Evolutionary conservation across 345 rosid genomes (phyloP).

Genomic region (Heritiera fomes): DNA sequence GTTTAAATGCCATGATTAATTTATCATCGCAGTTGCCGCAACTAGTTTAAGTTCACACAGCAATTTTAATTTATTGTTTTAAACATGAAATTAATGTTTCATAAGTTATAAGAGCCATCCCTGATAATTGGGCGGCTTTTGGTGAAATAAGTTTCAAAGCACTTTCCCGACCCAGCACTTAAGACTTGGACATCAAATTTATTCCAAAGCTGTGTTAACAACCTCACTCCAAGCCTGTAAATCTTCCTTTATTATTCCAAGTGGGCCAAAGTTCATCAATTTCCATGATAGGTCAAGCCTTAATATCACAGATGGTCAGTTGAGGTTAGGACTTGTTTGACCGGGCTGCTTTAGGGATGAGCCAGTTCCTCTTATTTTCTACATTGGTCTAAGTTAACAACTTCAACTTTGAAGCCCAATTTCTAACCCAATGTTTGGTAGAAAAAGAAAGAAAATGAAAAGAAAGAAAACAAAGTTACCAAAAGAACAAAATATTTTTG

Average conservation of each 20-base stretch:
- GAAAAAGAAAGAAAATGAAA: too few relatives aligned
- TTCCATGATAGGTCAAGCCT: not conserved
- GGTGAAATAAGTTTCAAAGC: not conserved
- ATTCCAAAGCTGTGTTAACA: not conserved
- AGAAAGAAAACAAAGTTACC: too few relatives aligned
- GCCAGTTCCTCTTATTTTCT: not conserved
- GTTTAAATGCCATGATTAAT: too few relatives aligned
- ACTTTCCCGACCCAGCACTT: not conserved
- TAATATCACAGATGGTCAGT: not conserved
- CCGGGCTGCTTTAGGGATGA: not conserved
- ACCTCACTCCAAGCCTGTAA: not conserved
- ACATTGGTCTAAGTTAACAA: not conserved
- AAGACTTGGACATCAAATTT: not conserved
- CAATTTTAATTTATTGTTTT: too few relatives aligned
- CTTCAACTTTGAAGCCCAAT: not conserved
- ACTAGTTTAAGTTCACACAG: too few relatives aligned
- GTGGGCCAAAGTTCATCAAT: not conserved
- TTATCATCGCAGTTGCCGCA: too few relatives aligned
- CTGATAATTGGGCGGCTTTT: not conserved
- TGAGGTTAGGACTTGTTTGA: not conserved
- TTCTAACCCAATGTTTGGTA: not conserved
- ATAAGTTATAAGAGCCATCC: not conserved
- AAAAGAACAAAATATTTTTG: too few relatives aligned
- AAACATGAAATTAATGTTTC: too few relatives aligned
- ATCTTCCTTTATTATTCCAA: not conserved